Conservation (phyloP, 257 asterid genomes). For the Plectranthus barbatus region DNA sequence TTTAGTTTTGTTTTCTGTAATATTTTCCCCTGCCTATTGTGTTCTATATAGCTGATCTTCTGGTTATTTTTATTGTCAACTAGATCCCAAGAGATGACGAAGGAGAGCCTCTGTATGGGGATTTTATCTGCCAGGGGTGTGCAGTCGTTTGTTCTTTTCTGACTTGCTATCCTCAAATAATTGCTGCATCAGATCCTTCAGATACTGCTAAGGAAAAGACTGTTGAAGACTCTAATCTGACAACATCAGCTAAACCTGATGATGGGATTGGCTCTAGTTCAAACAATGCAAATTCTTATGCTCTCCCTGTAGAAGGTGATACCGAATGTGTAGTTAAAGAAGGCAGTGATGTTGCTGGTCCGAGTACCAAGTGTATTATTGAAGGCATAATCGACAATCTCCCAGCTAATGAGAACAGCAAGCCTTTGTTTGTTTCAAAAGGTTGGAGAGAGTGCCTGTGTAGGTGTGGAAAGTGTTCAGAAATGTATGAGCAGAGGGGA, state of each 20-base stretch:
- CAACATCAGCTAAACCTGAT: conserved; percentile 18
- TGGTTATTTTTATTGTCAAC: conserved; percentile 6
- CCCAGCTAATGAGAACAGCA: conserved; percentile 22
- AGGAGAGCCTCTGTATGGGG: conserved; percentile 82
- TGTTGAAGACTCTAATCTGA: conserved; percentile 27
- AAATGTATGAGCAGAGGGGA: conserved; percentile 50
- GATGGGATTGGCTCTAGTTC: conserved; percentile 25
- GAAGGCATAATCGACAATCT: conserved; percentile 27
- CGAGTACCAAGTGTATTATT: conserved; percentile 40
- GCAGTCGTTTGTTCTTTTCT: conserved; percentile 58
- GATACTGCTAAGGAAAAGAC: conserved; percentile 28
- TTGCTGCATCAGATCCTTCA: conserved; percentile 26
- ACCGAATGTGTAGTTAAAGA: conserved; percentile 9
- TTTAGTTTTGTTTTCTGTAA: background rate
- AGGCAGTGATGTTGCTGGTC: conserved; percentile 32
- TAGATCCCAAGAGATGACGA: conserved; percentile 88
- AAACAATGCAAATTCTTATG: background rate
- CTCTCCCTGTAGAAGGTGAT: background rate
- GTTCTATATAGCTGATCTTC: background rate
- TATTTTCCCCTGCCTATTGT: background rate
- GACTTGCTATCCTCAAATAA: conserved; percentile 49
- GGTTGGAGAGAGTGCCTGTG: conserved; percentile 81
- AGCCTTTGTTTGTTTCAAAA: conserved; percentile 64
- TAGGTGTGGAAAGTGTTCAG: conserved; percentile 54
- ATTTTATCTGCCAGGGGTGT: conserved; percentile 75